A percentile compares a stretch with the other conserved stretches of the same genome.
Evolutionary conservation across 441 rosid species (phyloP).

Genomic region (Lepidium campestre): DNA sequence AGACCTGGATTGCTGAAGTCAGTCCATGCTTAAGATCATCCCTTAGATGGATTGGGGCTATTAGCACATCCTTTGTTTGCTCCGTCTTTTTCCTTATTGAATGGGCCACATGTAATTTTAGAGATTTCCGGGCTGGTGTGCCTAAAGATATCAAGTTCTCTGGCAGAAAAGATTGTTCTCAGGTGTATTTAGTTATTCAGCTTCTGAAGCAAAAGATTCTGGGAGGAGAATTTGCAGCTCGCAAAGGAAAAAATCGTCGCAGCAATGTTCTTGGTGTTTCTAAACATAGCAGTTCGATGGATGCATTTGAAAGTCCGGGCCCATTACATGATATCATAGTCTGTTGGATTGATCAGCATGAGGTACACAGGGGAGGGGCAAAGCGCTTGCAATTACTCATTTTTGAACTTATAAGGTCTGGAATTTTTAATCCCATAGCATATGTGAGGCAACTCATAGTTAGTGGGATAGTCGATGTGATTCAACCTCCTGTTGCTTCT

Average conservation of each 20-base stretch:
- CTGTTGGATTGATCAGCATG: slow-evolving; percentile 99
- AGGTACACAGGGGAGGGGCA: slow-evolving; percentile 65
- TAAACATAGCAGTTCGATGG: slow-evolving; percentile 35
- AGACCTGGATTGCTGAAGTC: slow-evolving; percentile 83
- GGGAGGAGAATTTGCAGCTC: slow-evolving; percentile 44
- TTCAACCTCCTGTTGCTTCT: slow-evolving; percentile 40
- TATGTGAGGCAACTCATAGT: slow-evolving; percentile 90
- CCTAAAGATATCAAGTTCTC: slow-evolving; percentile 67
- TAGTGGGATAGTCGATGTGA: slow-evolving; percentile 80
- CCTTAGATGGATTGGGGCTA: slow-evolving; percentile 75
- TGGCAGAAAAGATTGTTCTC: slow-evolving; percentile 82
- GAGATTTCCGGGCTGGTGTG: slow-evolving; percentile 73
- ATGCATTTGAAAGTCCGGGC: slow-evolving; percentile 87
- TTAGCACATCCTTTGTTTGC: slow-evolving; percentile 62
- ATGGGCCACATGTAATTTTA: slow-evolving; percentile 98
- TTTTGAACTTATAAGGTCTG: slow-evolving; percentile 75
- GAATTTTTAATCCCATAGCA: slow-evolving; percentile 87
- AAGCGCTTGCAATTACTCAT: slow-evolving; percentile 76
- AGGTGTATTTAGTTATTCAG: slow-evolving; percentile 73
- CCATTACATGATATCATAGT: slow-evolving; percentile 91
- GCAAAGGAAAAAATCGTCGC: slow-evolving; percentile 37
- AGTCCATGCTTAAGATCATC: slow-evolving; percentile 85
- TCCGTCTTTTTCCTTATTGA: slow-evolving; percentile 90
- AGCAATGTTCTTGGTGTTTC: slow-evolving; percentile 33
- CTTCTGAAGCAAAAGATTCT: slow-evolving; percentile 69